Percentiles rank a stretch among this genome's conserved stretches.
Evolutionary conservation across 495 filamentous ascomycete genomes (phyloP).

Genomic region (Podospora anserina): DNA sequence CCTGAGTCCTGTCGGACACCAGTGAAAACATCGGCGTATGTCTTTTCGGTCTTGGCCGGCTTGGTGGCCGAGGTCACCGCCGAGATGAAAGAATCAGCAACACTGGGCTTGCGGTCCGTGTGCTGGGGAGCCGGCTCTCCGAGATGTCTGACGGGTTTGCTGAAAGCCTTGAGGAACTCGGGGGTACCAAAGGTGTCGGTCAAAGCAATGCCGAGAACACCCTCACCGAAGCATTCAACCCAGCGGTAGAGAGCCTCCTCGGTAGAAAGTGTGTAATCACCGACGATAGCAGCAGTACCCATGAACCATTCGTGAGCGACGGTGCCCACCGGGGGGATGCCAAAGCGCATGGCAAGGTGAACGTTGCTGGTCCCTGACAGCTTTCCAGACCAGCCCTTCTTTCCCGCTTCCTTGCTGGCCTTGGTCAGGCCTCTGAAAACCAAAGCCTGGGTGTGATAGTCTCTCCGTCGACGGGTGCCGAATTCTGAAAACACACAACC

Average conservation of each 20-base stretch:
- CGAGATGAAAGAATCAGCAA: slow-evolving; percentile 36
- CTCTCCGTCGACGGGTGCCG: slow-evolving; percentile 79
- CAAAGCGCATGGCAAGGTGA: slow-evolving; percentile 91
- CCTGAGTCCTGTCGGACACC: slow-evolving; percentile 95
- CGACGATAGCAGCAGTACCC: slow-evolving; percentile 88
- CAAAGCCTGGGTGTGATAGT: slow-evolving; percentile 91
- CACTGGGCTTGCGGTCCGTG: slow-evolving; percentile 25
- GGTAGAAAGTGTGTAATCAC: slow-evolving; percentile 79
- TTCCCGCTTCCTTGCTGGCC: slow-evolving; percentile 64
- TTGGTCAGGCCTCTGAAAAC: slow-evolving; percentile 78
- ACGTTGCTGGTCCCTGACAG: slow-evolving; percentile 93
- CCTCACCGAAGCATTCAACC: slow-evolving; percentile 88
- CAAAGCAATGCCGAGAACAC: slow-evolving; percentile 84
- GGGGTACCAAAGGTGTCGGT: slow-evolving; percentile 99
- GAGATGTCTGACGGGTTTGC: slow-evolving; percentile 50
- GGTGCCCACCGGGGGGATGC: slow-evolving; percentile 78
- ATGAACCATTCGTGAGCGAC: slow-evolving; percentile 99
- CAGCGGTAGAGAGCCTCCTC: slow-evolving; percentile 80
- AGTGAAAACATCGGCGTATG: slow-evolving; percentile 81
- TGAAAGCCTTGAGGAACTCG: slow-evolving; percentile 81
- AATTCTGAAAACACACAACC: slow-evolving; percentile 94
- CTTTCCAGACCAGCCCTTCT: slow-evolving; percentile 61
- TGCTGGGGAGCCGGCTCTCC: slow-evolving; percentile 20
- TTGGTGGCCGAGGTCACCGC: slow-evolving; percentile 16
- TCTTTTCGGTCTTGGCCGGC: slow-evolving; percentile 35